Conservation (phyloP, 257 asterid species). For the Eucommia ulmoides region DNA sequence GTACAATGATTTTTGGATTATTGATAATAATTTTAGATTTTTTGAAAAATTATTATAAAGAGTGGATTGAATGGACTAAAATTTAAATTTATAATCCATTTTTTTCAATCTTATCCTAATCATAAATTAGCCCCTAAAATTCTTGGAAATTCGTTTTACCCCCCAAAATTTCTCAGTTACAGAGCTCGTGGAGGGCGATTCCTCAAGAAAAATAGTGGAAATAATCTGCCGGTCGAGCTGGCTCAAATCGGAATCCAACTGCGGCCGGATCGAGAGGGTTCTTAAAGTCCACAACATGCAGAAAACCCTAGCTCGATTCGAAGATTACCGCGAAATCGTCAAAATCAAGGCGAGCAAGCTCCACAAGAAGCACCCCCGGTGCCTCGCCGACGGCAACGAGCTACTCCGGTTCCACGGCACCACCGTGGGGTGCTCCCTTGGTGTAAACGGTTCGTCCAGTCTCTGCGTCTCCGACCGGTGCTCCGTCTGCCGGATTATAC, state of each 20-base stretch:
- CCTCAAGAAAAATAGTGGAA: conserved; percentile 81
- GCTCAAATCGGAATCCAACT: conserved; percentile 40
- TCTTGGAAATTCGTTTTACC: too few species aligned
- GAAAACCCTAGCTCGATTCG: conserved; percentile 58
- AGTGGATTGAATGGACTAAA: too few species aligned
- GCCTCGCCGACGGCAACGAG: conserved; percentile 87
- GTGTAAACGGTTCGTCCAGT: conserved; percentile 51
- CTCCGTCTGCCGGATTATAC: conserved; percentile 55
- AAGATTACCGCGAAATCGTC: conserved; percentile 65
- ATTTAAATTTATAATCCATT: too few species aligned
- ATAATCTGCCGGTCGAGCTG: conserved; percentile 78
- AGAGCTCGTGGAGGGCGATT: conserved; percentile 82
- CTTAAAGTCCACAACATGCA: conserved; percentile 71
- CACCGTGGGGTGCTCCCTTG: conserved; percentile 58
- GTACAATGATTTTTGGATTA: too few species aligned
- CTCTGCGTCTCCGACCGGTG: conserved; percentile 65
- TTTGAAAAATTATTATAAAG: too few species aligned
- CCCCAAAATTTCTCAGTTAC: too few species aligned
- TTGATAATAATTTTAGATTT: too few species aligned
- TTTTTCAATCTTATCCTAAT: too few species aligned
- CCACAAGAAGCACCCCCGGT: conserved; percentile 78
- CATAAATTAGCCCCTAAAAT: too few species aligned
- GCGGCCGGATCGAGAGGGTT: conserved; percentile 55
- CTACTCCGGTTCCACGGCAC: conserved; percentile 73
- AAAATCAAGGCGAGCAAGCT: conserved; percentile 64